These are phyloP conservation scores for Alopecurus myosuroides DNA, from an alignment of 176 grass and related monocot species.

Conservation along the genomic window DNA sequence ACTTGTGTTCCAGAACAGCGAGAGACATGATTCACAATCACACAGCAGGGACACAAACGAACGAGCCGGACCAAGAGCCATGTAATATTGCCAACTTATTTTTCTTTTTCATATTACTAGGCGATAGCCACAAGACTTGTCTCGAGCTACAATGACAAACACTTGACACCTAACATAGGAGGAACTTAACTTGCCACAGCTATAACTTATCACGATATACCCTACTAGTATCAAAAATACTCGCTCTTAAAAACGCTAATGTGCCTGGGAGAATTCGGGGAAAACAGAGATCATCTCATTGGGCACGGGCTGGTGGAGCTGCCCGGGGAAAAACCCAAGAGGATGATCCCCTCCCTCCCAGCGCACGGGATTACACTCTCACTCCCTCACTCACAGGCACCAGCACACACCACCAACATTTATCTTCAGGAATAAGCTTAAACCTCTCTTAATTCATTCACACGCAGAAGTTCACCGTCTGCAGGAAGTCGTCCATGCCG, in stretches of 20 bases:
- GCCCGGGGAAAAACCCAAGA: slow-evolving; percentile 68
- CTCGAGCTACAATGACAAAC: slow-evolving; percentile 37
- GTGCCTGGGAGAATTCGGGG: neutral
- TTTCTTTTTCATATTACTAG: slow-evolving; percentile 28
- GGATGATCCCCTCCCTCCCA: neutral
- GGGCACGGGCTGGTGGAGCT: slow-evolving; percentile 25
- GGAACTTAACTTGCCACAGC: neutral
- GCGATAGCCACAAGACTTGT: slow-evolving; percentile 19
- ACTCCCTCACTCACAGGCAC: neutral
- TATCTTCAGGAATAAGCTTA: neutral
- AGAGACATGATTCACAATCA: neutral
- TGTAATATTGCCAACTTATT: neutral
- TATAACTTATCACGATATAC: slow-evolving; percentile 38
- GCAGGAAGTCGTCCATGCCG: slow-evolving; percentile 41
- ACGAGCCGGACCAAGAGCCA: neutral
- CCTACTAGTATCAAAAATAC: slow-evolving; percentile 60
- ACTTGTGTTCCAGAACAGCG: neutral
- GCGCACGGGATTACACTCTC: slow-evolving; percentile 2
- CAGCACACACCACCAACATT: slow-evolving; percentile 38
- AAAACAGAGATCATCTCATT: neutral
- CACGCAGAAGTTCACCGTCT: slow-evolving; percentile 39
- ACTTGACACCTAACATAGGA: neutral
- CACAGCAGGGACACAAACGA: neutral
- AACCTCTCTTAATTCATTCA: slow-evolving; percentile 30
- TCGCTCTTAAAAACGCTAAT: neutral